Percentiles rank a stretch among this genome's conserved stretches.
Conservation (phyloP, 495 filamentous ascomycete genomes). For the Aspergillus homomorphus region DNA sequence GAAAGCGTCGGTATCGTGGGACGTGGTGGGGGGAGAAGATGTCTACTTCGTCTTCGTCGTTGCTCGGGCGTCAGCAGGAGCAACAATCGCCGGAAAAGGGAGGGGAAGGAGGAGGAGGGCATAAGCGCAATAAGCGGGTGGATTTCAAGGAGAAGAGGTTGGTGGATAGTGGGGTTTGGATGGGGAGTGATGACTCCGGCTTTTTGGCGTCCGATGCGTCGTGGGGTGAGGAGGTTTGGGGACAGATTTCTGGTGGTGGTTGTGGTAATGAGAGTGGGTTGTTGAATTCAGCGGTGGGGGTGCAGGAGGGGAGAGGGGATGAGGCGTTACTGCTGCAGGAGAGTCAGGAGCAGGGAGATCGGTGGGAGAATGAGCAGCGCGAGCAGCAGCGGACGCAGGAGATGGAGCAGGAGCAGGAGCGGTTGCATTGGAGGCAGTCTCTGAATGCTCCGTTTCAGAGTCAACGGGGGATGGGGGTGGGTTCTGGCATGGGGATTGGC, state of each 20-base stretch:
- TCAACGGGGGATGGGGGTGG: conserved; percentile 6
- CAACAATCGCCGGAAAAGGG: conserved; percentile 68
- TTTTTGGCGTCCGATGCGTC: conserved; percentile 33
- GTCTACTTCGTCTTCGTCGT: no score
- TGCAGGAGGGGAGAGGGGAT: background rate
- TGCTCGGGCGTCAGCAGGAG: background rate
- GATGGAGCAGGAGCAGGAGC: background rate
- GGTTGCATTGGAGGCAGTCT: background rate
- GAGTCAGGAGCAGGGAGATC: no score
- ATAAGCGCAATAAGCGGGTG: conserved; percentile 49
- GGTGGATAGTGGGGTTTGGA: conserved; percentile 80
- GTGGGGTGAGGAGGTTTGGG: conserved; percentile 38
- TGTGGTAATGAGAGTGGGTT: background rate
- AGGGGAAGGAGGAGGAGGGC: conserved; percentile 53
- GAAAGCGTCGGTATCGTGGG: conserved; percentile 65
- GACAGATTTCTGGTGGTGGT: conserved; percentile 19
- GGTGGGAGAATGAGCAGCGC: conserved; percentile 1
- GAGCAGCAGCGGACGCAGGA: background rate
- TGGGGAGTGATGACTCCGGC: conserved; percentile 61
- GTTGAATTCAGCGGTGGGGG: background rate
- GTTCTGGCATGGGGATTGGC: conserved; percentile 5
- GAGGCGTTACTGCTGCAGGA: no score
- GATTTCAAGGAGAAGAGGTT: conserved; percentile 58
- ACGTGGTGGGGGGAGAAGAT: conserved; percentile 68
- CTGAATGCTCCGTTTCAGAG: background rate